These are phyloP conservation scores for Cordyceps cicadae DNA, from an alignment of 2,329 filamentous ascomycete genomes.

Conservation along the genomic window DNA sequence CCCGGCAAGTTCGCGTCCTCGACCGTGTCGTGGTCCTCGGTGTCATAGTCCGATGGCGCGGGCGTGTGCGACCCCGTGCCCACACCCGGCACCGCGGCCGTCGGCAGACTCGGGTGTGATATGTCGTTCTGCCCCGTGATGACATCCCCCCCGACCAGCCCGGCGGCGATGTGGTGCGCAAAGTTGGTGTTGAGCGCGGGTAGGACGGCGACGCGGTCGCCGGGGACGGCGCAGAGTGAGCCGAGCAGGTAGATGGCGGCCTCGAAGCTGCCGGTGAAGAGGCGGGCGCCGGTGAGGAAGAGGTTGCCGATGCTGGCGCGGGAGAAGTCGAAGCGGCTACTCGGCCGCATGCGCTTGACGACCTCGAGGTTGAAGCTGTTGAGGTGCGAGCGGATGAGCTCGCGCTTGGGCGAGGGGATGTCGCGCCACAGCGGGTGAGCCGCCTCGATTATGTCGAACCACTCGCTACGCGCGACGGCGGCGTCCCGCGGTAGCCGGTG, in stretches of 20 bases:
- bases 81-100: conserved; percentile 29
- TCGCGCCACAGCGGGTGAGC: conserved; percentile 66
- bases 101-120: conserved; percentile 68
- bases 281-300: conserved; percentile 73
- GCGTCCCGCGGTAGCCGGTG: conserved; percentile 58
- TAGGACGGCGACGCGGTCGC: conserved; percentile 61
- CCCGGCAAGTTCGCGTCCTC: conserved; percentile 79
- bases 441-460: conserved; percentile 82
- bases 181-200: conserved; percentile 94
- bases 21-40: conserved; percentile 52
- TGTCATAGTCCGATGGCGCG: conserved; percentile 33
- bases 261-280: conserved; percentile 90
- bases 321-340: conserved; percentile 68
- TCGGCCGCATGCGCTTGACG: conserved; percentile 64
- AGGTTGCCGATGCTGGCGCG: conserved; percentile 70
- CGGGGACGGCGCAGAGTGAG: conserved; percentile 76
- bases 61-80: conserved; percentile 22
- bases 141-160: conserved; percentile 63
- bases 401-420: conserved; percentile 63
- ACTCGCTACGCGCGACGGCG: conserved; percentile 64
- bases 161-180: conserved; percentile 85
- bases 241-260: conserved; percentile 84
- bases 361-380: conserved; percentile 72
- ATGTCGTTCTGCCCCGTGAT: conserved; percentile 93
- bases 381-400: conserved; percentile 69